Evolutionary conservation across 257 asterid genomes (phyloP).

Genomic region (Fraxinus quadrangulata): DNA sequence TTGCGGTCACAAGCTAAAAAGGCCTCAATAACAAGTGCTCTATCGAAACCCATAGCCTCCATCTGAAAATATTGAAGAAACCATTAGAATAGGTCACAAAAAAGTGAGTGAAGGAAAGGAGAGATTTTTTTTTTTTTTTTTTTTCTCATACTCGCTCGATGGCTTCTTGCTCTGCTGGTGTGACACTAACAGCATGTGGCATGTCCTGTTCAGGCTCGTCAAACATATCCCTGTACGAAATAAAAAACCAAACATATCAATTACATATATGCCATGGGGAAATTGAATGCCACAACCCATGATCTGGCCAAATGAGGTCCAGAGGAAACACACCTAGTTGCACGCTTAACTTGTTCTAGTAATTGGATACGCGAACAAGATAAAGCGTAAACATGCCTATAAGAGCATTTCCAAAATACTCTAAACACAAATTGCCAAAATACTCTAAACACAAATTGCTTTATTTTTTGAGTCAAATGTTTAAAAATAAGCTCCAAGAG

Average conservation of each 20-base stretch:
- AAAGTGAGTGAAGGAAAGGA: neutral
- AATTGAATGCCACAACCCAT: neutral
- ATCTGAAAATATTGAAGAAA: conserved; percentile 43
- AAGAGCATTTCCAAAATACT: too few species aligned
- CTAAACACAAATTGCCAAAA: too few species aligned
- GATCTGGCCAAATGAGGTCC: neutral
- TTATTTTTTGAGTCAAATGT: too few species aligned
- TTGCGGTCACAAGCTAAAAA: conserved; percentile 95
- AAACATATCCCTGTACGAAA: conserved; percentile 61
- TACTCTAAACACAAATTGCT: too few species aligned
- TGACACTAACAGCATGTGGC: conserved; percentile 94
- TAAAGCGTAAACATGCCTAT: neutral
- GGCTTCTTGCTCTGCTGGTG: conserved; percentile 91
- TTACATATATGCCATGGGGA: neutral
- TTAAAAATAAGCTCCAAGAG: too few species aligned
- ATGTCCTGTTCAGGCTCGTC: conserved; percentile 81
- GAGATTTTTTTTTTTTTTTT: neutral
- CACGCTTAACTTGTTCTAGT: neutral
- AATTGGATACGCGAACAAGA: neutral
- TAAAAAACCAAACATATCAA: conserved; percentile 12
- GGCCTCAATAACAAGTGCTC: conserved; percentile 89
- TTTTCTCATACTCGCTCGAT: conserved; percentile 64
- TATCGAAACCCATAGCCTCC: conserved; percentile 94
- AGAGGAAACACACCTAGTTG: neutral
- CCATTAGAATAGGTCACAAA: neutral